A percentile compares a stretch with the other conserved stretches of the same genome.
These are phyloP conservation scores for Naganishia antarctica DNA, from an alignment of 768 basidiomycete genomes.

Conservation along the genomic window DNA sequence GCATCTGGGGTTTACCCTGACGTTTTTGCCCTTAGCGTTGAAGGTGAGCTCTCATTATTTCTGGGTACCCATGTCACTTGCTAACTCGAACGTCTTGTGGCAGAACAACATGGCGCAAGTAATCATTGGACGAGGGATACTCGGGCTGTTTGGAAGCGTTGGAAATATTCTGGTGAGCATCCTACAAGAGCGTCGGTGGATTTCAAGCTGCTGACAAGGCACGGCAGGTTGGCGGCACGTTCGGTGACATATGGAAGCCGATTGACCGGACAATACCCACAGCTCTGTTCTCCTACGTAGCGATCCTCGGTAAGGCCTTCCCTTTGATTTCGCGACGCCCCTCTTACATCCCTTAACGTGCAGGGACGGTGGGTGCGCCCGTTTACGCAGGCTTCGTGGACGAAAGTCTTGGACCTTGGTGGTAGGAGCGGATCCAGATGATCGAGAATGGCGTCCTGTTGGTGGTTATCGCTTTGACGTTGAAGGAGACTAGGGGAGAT, in stretches of 20 bases:
- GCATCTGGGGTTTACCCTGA: neutral
- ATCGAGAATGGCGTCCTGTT: conserved; percentile 28
- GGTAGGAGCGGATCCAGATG: conserved; percentile 28
- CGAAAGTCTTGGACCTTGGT: conserved; percentile 16
- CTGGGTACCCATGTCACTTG: too few relatives aligned
- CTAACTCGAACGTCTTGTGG: neutral
- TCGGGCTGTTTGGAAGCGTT: conserved; percentile 15
- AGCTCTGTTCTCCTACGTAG: conserved; percentile 17
- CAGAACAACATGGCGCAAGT: conserved; percentile 23
- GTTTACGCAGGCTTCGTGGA: conserved; percentile 18
- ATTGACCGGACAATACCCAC: conserved; percentile 28
- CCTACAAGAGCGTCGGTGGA: too few relatives aligned
- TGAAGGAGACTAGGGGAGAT: conserved; percentile 30
- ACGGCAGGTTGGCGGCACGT: conserved; percentile 23
- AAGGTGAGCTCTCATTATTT: conserved; percentile 4
- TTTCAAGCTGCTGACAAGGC: neutral
- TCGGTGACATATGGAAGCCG: conserved; percentile 28
- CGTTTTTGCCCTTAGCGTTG: neutral
- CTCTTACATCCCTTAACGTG: too few relatives aligned
- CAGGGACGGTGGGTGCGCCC: conserved; percentile 11
- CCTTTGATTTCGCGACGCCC: too few relatives aligned
- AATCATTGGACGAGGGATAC: conserved; percentile 12
- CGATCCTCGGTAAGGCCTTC: neutral
- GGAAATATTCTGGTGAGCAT: conserved; percentile 15
- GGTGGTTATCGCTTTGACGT: conserved; percentile 25